Evolutionary conservation across 2,329 filamentous ascomycete species (phyloP), one percentile per base, ranked within the genome.

Genomic region (Xylaria sp.): DNA sequence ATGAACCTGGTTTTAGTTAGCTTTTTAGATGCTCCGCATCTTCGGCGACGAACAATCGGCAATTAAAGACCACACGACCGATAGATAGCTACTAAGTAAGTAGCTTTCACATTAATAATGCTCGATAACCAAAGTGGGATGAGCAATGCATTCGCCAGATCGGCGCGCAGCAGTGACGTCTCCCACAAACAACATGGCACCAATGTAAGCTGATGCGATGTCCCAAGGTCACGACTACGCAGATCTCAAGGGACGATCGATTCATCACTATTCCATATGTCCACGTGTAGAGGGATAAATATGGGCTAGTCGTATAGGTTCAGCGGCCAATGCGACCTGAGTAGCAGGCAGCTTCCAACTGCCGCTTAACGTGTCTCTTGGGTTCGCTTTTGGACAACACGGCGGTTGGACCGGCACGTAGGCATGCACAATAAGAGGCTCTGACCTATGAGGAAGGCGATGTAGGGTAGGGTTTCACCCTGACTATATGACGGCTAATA

Each of bases 401-500:
- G 62, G 60, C 69, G 69, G 69, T 63, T 68, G 63, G 64, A 45
- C 60, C 66, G 63, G 66, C 69, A 69, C 57, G 59, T 59, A 56
- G 52, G 39, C 57, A 63, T 61, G 63, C 59, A 57, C 46, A 67
- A 56, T 32, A 39, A 68, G 66, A 68, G 62, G 58, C 67, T 63
- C 56, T 52, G 65, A 39, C 72, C 68, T 70, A 69, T 67, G 67
- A 70, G 63, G 63, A 63, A 67, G 62, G 62, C 41, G 34, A 63
- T 53, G 60, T 43, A 63, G 50, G 61, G 65, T 63, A 69, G 61
- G 70, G 68, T 70, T 73, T 70, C 70, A 74, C 63, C 70, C 68
- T 69, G 66, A 53, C 69, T 72, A 73, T 71, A 75, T 72, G 70
- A 75, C 72, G 73, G 73, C 74, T 74, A 74, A 75, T 74, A 70